Evolutionary conservation across 2,329 filamentous ascomycete genomes (phyloP).

Genomic region (Tolypocladium tropicale): DNA sequence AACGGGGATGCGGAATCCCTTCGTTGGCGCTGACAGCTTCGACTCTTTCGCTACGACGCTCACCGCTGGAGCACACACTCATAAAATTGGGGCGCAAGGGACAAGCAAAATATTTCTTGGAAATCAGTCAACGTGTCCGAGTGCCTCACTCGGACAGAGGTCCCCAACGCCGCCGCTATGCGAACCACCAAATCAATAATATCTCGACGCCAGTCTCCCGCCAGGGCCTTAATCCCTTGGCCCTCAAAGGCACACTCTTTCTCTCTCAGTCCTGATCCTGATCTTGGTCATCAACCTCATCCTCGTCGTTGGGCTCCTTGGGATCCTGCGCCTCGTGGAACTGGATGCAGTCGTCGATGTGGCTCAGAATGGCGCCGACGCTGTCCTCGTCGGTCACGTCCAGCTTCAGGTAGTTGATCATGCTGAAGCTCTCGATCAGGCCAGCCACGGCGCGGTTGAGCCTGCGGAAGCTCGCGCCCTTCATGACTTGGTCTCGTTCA

Average conservation of each 20-base stretch:
- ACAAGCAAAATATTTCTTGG: not conserved
- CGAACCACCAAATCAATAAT: slow-evolving; percentile 6
- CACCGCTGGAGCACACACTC: not conserved
- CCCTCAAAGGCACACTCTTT: not conserved
- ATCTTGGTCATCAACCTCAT: slow-evolving; percentile 30
- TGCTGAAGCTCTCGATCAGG: slow-evolving; percentile 93
- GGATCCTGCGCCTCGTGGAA: slow-evolving; percentile 91
- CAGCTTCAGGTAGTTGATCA: slow-evolving; percentile 90
- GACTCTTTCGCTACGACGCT: not conserved
- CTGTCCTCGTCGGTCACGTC: slow-evolving; percentile 90
- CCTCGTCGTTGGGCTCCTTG: slow-evolving; percentile 61
- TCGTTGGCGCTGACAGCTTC: not conserved
- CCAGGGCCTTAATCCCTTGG: too few relatives aligned
- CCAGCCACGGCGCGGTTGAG: slow-evolving; percentile 82
- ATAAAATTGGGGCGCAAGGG: not conserved
- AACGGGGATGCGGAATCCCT: not conserved
- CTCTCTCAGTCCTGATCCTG: slow-evolving; percentile 15
- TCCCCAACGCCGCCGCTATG: slow-evolving; percentile 34
- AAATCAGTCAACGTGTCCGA: not conserved
- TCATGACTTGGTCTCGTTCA: slow-evolving; percentile 63
- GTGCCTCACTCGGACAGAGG: not conserved
- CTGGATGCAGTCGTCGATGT: slow-evolving; percentile 90
- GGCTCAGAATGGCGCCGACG: slow-evolving; percentile 71
- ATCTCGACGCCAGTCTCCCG: not conserved
- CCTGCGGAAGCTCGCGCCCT: slow-evolving; percentile 68